Base-by-base conservation (phyloP, 352 stramenopile genomes). In the Globisporangium takayamanum region DNA sequence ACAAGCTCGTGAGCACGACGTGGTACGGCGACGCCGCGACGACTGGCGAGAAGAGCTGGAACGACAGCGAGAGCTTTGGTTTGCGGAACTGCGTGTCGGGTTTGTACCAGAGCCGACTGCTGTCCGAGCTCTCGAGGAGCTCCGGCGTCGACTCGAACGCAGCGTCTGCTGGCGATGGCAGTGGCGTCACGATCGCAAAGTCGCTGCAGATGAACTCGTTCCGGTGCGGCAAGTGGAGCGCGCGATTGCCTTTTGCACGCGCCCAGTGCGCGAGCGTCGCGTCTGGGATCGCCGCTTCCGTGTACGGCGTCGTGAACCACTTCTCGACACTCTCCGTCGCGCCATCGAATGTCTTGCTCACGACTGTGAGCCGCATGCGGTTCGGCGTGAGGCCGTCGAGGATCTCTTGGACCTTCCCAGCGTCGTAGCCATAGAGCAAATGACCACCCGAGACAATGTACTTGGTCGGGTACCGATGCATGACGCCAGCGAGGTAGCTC, bases 11-110 rank as follows among this genome's bases (percentile, higher is more conserved):
- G 39, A 91, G 74, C 37, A 95, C 87, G 11, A 75, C 78, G 45
- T 82, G 77, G 26, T 83, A 86, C 1, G 81, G 84, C 3, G 67
- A 89, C 1, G 58, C 67, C 22, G 79, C 80, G 3, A 89, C 63
- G 10, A 70, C 68, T 1, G 81, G 76, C 16, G 76, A 79, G 68
- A 61, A 80, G 25, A 92, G 70, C 18, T 85, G 76, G 12, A 97
- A 70, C 46, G 80, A 48, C 44, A 93, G 88, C 53, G 88, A 92
- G 15, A 96, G 65, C 66, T 97, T 97, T 3, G 91, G 91, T 68
- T 97, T 97, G 55, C 77, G 69, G 71, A 97, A 98, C 25, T 86
- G 67, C n/a, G 78, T 82, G 63, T 97, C 89, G 0, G 84, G 74
- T 63, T 97, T 95, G 75, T 88, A 94, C 85, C 84, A 95, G 22